A percentile compares a stretch with the other conserved stretches of the same genome.
phyloP scores from a whole-genome alignment of 345 rosid species.

The Hibiscus tridactylites region DNA sequence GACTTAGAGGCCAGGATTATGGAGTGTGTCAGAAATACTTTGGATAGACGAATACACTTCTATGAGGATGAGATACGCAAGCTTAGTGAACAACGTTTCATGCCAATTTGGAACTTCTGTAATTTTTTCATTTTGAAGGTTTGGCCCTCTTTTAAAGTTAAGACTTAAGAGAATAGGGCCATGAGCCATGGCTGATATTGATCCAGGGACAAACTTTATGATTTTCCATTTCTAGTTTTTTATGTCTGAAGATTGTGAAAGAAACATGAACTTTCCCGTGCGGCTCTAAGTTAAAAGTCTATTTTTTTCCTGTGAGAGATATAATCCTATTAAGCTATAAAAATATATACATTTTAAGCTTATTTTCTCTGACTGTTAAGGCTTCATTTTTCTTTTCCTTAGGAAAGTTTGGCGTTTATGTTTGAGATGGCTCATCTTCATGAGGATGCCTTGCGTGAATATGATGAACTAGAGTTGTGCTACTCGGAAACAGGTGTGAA shows the following conservation, averaged over 20 bases:
- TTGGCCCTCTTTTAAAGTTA: conserved; percentile 23
- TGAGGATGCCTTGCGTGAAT: conserved; percentile 95
- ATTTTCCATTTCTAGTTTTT: neutral
- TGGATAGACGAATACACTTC: conserved; percentile 85
- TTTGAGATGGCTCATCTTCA: conserved; percentile 95
- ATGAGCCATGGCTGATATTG: neutral
- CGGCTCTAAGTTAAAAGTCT: conserved; percentile 3
- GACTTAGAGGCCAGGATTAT: conserved; percentile 78
- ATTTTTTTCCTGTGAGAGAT: conserved; percentile 5
- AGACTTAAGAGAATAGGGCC: neutral
- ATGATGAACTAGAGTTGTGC: conserved; percentile 93
- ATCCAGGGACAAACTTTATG: conserved; percentile 6
- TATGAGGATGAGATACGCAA: conserved; percentile 96
- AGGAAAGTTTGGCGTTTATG: conserved; percentile 99
- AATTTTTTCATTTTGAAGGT: conserved; percentile 97
- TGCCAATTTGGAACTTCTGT: conserved; percentile 96
- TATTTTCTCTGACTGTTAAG: conserved; percentile 10
- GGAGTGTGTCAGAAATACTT: conserved; percentile 74
- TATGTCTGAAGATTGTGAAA: neutral
- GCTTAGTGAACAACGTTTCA: conserved; percentile 85
- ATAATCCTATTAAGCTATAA: neutral
- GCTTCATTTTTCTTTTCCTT: conserved; percentile 19
- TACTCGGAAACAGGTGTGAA: conserved; percentile 81
- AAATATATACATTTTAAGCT: conserved; percentile 1
- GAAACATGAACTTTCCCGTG: conserved; percentile 1